Evolutionary conservation across 140 eudicot genomes (phyloP), one percentile per base, ranked within the genome.

Genomic region (Senecio squalidus): DNA sequence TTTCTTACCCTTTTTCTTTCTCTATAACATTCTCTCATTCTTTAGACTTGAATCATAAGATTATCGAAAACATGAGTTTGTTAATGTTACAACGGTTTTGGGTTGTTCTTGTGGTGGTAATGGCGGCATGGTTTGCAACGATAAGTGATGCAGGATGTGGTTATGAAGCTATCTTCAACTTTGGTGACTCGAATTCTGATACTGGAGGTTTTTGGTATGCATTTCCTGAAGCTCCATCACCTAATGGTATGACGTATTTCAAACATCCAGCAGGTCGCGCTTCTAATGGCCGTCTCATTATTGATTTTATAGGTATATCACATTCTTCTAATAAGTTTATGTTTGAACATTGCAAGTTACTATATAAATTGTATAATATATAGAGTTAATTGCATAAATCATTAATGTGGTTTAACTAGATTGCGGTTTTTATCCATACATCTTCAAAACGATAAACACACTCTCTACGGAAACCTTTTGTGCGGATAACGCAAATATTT

Each of bases 131-230:
- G 10, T 23, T 55, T 44, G 31, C 46, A 26, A 11, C 27, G 6
- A 18, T 16, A 25, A 39, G 77, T 53, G 77, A 75, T 13, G 75
- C 76, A 14, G 77, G 74, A 40, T 91, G 98, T 48, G 74, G 70
- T 0, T 84, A 74, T 24, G 83, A 83, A 62, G 94, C 82, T 6
- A 81, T 86, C 30, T 87, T 91, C 68, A 81, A 76, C 68, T 91
- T 91, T 26, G 98, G 98, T 0, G 98, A 91, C 67, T 91, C 98
- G 0, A 91, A 91, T 56, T 78, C 96, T 0, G 98, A 86, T 56
- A 91, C 98, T 0, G 92, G 96, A 1, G 94, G 94, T 14, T 87
- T 91, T 62, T 78, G 67, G 68, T 81, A 84, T 10, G 96, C 94
- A 22, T 83, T 91, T 68, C 98, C 98, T 4, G 57, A 78, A n/a